These are phyloP conservation scores for Mallotus nudiflorus DNA, from an alignment of 345 rosid genomes.

Conservation along the genomic window DNA sequence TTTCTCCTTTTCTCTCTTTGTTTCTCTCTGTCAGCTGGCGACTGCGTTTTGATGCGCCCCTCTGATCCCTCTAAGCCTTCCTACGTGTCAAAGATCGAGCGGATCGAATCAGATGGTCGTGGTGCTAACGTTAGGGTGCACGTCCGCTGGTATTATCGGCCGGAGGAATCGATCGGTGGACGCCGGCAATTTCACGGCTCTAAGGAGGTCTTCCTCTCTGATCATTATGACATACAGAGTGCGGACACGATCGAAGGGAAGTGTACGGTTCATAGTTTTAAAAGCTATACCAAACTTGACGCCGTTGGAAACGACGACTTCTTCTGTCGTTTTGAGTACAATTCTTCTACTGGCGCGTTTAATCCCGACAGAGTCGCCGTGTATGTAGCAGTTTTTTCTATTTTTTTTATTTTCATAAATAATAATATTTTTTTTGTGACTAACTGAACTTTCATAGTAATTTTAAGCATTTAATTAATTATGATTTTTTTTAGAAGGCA, in stretches of 20 bases:
- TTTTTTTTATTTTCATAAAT: not conserved
- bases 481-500: too few relatives aligned
- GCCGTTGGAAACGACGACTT: slow-evolving; percentile 94
- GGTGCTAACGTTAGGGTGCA: slow-evolving; percentile 72
- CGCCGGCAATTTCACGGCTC: slow-evolving; percentile 95
- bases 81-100: slow-evolving; percentile 87
- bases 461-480: too few relatives aligned
- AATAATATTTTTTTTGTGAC: too few relatives aligned
- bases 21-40: slow-evolving; percentile 51
- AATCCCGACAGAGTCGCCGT: slow-evolving; percentile 93
- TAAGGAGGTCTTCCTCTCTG: slow-evolving; percentile 90
- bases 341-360: slow-evolving; percentile 80
- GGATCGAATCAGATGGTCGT: slow-evolving; percentile 81
- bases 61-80: slow-evolving; percentile 77
- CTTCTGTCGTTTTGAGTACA: slow-evolving; percentile 98
- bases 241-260: slow-evolving; percentile 90
- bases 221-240: slow-evolving; percentile 82
- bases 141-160: slow-evolving; percentile 95
- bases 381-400: slow-evolving; percentile 42
- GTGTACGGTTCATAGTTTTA: slow-evolving; percentile 88
- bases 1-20: not conserved
- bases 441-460: too few relatives aligned
- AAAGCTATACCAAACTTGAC: slow-evolving; percentile 82
- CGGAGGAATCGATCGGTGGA: slow-evolving; percentile 97
- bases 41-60: slow-evolving; percentile 93